Conservation (phyloP, 2,329 filamentous ascomycete species). For the Zymoseptoria passerinii region DNA sequence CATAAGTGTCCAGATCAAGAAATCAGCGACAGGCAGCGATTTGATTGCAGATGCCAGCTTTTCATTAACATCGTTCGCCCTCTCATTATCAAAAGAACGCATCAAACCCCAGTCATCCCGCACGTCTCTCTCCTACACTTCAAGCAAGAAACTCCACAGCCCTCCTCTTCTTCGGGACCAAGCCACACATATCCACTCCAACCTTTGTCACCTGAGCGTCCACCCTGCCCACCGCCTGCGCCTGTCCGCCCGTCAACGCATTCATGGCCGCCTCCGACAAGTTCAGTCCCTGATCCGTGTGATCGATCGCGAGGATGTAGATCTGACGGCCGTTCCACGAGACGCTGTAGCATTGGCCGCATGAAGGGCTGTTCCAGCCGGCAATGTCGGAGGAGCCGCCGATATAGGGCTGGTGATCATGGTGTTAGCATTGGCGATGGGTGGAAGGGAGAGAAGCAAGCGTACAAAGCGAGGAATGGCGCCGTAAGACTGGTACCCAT, state of each 20-base stretch:
- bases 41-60: neutral
- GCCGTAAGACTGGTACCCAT: constrained; percentile 43
- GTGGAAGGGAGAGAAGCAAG: neutral
- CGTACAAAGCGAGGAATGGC: constrained; percentile 32
- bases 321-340: constrained; percentile 42
- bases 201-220: constrained; percentile 35
- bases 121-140: neutral
- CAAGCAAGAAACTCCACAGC: constrained; percentile 20
- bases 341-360: constrained; percentile 46
- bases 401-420: constrained; percentile 35
- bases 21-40: too few species aligned
- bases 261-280: constrained; percentile 43
- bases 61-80: neutral
- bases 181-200: constrained; percentile 29
- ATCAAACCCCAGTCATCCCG: neutral
- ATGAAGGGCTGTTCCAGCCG: constrained; percentile 42
- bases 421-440: neutral
- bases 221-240: constrained; percentile 32
- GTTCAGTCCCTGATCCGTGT: constrained; percentile 41
- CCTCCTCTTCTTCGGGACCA: constrained; percentile 21
- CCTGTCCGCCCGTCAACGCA: constrained; percentile 40
- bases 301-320: constrained; percentile 44
- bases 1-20: neutral
- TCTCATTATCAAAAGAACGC: neutral
- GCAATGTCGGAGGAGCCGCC: constrained; percentile 42